phyloP scores from a whole-genome alignment of 257 asterid genomes.

The Gynochthodes officinalis region DNA sequence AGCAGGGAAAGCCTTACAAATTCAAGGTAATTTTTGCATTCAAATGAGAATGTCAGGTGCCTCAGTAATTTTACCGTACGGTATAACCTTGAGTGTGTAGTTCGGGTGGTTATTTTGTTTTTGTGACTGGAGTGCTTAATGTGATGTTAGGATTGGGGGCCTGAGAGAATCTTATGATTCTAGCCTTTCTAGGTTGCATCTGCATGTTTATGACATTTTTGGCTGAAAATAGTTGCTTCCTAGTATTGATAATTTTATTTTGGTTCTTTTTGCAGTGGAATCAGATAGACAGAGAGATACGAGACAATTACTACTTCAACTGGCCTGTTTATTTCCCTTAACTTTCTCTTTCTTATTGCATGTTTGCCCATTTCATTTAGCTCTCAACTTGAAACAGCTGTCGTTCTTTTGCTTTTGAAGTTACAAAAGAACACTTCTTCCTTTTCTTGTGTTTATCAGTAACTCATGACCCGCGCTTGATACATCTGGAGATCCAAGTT shows the following conservation, averaged over 20 bases:
- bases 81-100: neutral
- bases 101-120: neutral
- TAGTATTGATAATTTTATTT: neutral
- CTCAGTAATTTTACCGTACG: neutral
- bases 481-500: neutral
- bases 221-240: conserved; percentile 7
- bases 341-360: neutral
- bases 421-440: neutral
- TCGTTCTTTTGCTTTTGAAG: neutral
- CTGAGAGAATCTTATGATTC: no score
- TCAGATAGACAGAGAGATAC: conserved; percentile 45
- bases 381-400: neutral
- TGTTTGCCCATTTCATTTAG: neutral
- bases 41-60: neutral
- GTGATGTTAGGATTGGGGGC: neutral
- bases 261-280: conserved; percentile 71
- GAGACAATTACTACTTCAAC: conserved; percentile 83
- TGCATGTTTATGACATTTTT: no score
- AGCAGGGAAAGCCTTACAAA: conserved; percentile 62
- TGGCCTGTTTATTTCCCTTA: conserved; percentile 81
- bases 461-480: neutral
- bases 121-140: neutral
- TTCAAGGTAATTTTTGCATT: conserved; percentile 56
- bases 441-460: conserved; percentile 1
- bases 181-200: no score